Percentiles rank a stretch among this genome's conserved stretches.
Evolutionary conservation across 768 basidiomycete genomes (phyloP).

Genomic region (Lactarius hatsudake): DNA sequence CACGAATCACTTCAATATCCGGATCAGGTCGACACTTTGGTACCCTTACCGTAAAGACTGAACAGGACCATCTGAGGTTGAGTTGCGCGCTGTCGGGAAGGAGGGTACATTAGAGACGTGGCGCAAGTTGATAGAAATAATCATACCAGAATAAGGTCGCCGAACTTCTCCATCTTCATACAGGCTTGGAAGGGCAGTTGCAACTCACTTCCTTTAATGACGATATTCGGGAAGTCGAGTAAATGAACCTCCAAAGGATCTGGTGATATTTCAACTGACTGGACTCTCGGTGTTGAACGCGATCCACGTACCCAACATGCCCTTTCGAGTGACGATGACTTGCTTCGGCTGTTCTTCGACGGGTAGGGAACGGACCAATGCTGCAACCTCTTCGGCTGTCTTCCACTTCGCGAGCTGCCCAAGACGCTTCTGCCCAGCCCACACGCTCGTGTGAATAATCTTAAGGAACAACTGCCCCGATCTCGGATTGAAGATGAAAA

Average conservation of each 20-base stretch:
- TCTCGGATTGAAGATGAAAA: slow-evolving; percentile 99
- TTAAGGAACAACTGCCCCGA: slow-evolving; percentile 98
- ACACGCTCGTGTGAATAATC: slow-evolving; percentile 99
- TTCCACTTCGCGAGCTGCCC: slow-evolving; percentile 99
- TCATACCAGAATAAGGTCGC: slow-evolving; percentile 86
- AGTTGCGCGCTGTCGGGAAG: slow-evolving; percentile 67
- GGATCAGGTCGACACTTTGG: background rate
- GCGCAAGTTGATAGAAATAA: background rate
- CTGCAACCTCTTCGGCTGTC: slow-evolving; percentile 99
- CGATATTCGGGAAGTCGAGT: slow-evolving; percentile 99
- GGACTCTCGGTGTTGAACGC: slow-evolving; percentile 5
- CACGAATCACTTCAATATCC: slow-evolving; percentile 10
- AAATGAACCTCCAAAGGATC: slow-evolving; percentile 97
- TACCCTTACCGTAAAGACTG: slow-evolving; percentile 78
- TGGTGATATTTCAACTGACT: slow-evolving; percentile 31
- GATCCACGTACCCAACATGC: slow-evolving; percentile 81
- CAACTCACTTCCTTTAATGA: slow-evolving; percentile 98
- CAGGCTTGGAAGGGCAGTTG: slow-evolving; percentile 99
- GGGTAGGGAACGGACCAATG: slow-evolving; percentile 93
- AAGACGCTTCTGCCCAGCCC: slow-evolving; percentile 99
- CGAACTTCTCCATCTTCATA: slow-evolving; percentile 99
- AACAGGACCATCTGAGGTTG: slow-evolving; percentile 99
- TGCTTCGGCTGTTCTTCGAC: slow-evolving; percentile 99
- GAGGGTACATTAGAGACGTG: slow-evolving; percentile 18
- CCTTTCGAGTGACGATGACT: slow-evolving; percentile 99